Conservation (phyloP, 352 stramenopile genomes). For the Globisporangium parvum region DNA sequence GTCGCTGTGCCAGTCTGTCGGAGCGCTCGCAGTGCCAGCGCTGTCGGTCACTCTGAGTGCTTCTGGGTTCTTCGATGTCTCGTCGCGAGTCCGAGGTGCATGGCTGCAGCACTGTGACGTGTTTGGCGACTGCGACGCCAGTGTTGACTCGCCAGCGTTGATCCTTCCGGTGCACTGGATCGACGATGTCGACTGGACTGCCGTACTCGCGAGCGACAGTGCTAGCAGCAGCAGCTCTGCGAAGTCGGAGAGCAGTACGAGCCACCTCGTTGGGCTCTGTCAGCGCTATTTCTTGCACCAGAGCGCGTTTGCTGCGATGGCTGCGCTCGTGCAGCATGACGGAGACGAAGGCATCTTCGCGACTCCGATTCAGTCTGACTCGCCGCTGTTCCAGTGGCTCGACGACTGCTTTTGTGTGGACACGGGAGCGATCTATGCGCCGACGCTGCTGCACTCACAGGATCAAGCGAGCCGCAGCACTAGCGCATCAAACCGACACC, state of each 20-base stretch:
- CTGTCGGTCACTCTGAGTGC: constrained; percentile 20
- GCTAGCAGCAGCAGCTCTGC: not conserved
- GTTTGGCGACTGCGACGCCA: constrained; percentile 20
- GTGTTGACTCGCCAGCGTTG: constrained; percentile 2
- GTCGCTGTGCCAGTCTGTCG: constrained; percentile 39
- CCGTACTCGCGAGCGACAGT: not conserved
- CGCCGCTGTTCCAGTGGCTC: constrained; percentile 34
- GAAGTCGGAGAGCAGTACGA: not conserved
- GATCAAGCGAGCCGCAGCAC: not conserved
- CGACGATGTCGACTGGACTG: constrained; percentile 21
- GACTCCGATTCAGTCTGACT: constrained; percentile 11
- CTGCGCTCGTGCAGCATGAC: constrained; percentile 12
- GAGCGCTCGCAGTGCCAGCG: constrained; percentile 20
- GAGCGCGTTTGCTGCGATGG: constrained; percentile 23
- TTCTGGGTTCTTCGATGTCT: constrained; percentile 22
- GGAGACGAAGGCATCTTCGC: constrained; percentile 10
- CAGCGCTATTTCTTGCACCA: constrained; percentile 27
- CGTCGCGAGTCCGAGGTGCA: constrained; percentile 17
- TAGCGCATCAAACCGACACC: constrained; percentile 18
- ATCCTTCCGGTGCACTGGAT: constrained; percentile 45
- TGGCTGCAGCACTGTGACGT: constrained; percentile 53
- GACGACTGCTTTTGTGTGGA: constrained; percentile 58
- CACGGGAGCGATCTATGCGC: not conserved
- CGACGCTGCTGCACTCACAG: not conserved
- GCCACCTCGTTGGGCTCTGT: constrained; percentile 16